Base-by-base conservation (phyloP, 768 basidiomycete species). In the Tylopilus cervinicoccineus region DNA sequence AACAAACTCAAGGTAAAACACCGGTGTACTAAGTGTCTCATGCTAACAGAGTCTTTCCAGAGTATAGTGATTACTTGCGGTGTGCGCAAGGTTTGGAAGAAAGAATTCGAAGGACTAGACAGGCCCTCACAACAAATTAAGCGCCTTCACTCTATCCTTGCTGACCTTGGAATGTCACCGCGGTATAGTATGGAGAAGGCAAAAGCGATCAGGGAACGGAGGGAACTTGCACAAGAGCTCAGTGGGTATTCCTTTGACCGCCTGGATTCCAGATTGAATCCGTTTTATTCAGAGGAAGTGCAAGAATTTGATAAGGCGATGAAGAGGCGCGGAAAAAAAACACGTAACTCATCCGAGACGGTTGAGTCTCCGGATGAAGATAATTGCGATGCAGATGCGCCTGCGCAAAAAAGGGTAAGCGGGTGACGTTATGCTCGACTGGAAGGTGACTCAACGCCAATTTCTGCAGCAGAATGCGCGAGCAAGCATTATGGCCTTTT, bases 161-260 rank as follows among this genome's bases (percentile, higher is more conserved):
- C 71, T 22, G 85, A 83, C 5, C 73, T 93, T 26, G 91, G 91
- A 1, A 94, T 93, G 89, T 78, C 72, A 0, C 87, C 88, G 1
- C 77, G 84, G 20, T 71, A 83, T 59, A 92, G 81, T 51, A 57
- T 90, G 59, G 90, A 89, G 45, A 86, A 93, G 67, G 93, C 92
- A 5, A 88, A 80, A 56, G 70, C 72, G 4, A 86, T 94, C 56
- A 85, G 76, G 51, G 79, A 73, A 63, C 79, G 79, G 59, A 73
- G 90, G 38, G 93, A 93, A 62, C 63, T 91, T 6, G 84, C 79
- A 20, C 73, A 88, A 50, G 90, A 93, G 60, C 74, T 93, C 17
- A 77, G 91, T 93, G 55, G 27, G 80, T 73, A 20, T 17, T 3
- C 17, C 6, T 36, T 45, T 13, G 14, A 8, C 7, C 4, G 2